Percentiles rank a stretch among this genome's conserved stretches.
Conservation (phyloP, 305 asterid genomes). For the Solanum hybrid region DNA sequence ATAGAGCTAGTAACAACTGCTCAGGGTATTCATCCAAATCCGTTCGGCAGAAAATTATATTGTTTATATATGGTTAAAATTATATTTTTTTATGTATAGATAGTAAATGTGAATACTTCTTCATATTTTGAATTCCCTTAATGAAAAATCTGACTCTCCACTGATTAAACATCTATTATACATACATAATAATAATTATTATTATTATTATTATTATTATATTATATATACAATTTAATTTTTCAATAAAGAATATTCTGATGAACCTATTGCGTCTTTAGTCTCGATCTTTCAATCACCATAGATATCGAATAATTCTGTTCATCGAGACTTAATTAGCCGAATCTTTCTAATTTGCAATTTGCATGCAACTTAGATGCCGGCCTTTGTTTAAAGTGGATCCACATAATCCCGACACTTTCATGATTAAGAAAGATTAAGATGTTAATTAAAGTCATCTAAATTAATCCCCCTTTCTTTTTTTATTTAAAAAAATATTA, state of each 20-base stretch:
- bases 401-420: conserved; percentile 1
- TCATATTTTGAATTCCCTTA: neutral
- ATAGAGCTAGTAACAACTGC: neutral
- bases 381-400: neutral
- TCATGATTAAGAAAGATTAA: neutral
- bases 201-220: neutral
- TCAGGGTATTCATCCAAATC: neutral
- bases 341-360: neutral
- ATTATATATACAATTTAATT: neutral
- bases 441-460: neutral
- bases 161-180: neutral
- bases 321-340: neutral
- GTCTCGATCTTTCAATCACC: accelerated
- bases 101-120: neutral
- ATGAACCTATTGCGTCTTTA: neutral
- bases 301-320: neutral
- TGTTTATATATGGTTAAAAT: too few species aligned
- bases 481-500: neutral
- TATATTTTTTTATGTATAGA: too few species aligned
- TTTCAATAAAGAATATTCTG: neutral
- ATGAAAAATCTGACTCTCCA: neutral
- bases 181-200: too few species aligned
- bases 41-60: too few species aligned
- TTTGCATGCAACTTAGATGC: conserved; percentile 6
- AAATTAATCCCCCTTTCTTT: neutral